These are phyloP conservation scores for Mycena citricolor DNA, from an alignment of 1,284 basidiomycete genomes.

Conservation along the genomic window DNA sequence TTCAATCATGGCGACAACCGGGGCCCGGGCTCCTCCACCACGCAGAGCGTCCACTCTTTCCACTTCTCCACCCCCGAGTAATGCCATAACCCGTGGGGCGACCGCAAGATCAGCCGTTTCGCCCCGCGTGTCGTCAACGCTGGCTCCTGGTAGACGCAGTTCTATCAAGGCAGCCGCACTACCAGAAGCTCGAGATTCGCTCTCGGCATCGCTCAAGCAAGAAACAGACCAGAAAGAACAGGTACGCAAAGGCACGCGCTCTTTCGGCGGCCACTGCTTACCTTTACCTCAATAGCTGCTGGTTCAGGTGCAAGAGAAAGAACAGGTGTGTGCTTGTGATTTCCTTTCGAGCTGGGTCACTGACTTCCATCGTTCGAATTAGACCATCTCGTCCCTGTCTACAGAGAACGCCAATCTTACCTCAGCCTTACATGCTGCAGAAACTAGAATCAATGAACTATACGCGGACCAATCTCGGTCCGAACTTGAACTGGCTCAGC, in stretches of 20 bases:
- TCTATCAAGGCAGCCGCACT: conserved; percentile 45
- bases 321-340: conserved; percentile 33
- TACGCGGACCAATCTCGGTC: conserved; percentile 76
- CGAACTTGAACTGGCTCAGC: conserved; percentile 73
- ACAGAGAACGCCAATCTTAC: conserved; percentile 63
- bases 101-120: conserved; percentile 52
- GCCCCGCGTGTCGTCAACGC: conserved; percentile 42
- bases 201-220: conserved; percentile 62
- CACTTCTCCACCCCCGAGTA: conserved; percentile 43
- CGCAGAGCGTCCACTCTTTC: conserved; percentile 42
- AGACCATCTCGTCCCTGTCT: conserved; percentile 57
- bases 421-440: conserved; percentile 63
- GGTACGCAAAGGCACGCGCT: conserved; percentile 39
- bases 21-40: conserved; percentile 29
- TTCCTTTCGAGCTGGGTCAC: background rate
- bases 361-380: too few species aligned
- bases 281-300: conserved; percentile 55
- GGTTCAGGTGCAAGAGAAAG: conserved; percentile 73
- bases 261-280: conserved; percentile 16
- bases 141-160: conserved; percentile 49
- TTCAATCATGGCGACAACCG: conserved; percentile 35
- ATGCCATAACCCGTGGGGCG: conserved; percentile 41
- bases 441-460: conserved; percentile 68
- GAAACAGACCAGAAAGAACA: conserved; percentile 81
- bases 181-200: conserved; percentile 49